Evolutionary conservation across 495 filamentous ascomycete species (phyloP).

Genomic region (Tirmania nivea): DNA sequence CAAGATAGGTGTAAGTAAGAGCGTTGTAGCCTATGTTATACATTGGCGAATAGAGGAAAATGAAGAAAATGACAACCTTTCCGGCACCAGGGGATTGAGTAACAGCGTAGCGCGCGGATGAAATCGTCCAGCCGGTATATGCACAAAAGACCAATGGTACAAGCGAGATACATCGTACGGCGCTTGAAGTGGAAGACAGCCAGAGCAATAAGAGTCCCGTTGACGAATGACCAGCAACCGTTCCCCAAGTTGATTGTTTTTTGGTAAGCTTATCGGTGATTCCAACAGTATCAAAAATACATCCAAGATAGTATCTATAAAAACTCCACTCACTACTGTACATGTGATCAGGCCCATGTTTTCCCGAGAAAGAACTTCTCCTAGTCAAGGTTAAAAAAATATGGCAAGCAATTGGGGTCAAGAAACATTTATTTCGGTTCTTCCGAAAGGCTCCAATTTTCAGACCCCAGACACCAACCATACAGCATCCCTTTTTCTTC

Average conservation of each 20-base stretch:
- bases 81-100: slow-evolving; percentile 25
- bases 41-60: slow-evolving; percentile 39
- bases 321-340: no score
- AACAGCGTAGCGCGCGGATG: slow-evolving; percentile 32
- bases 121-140: slow-evolving; percentile 38
- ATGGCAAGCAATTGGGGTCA: no score
- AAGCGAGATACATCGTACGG: slow-evolving; percentile 36
- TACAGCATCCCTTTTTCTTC: no score
- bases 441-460: no score
- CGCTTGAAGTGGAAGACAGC: slow-evolving; percentile 31
- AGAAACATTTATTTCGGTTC: no score
- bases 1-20: slow-evolving; percentile 30
- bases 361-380: no score
- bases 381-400: no score
- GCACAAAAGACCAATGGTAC: slow-evolving; percentile 32
- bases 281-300: slow-evolving; percentile 22
- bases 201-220: slow-evolving; percentile 30
- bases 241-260: slow-evolving; percentile 36
- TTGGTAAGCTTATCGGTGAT: slow-evolving; percentile 31
- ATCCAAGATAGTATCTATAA: slow-evolving; percentile 12
- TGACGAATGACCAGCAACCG: slow-evolving; percentile 35
- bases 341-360: no score
- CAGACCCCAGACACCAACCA: no score
- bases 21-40: slow-evolving; percentile 49
- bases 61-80: slow-evolving; percentile 36